Percentiles rank a stretch among this genome's conserved stretches.
Conservation (phyloP, 768 basidiomycete genomes). For the Leccinum fibrillosum region DNA sequence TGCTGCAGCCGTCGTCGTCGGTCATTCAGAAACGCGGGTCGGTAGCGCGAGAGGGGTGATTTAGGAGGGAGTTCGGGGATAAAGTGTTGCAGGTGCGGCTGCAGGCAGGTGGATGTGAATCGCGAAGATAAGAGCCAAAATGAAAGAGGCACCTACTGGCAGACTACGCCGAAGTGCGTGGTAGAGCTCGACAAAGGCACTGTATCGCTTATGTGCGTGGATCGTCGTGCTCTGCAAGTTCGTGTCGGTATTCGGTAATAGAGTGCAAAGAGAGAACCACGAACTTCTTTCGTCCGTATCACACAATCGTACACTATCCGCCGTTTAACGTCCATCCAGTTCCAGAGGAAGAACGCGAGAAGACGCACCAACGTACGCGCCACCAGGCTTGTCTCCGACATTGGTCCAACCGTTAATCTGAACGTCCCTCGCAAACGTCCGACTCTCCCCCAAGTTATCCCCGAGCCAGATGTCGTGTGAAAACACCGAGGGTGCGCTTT, state of each 20-base stretch:
- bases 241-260: not conserved
- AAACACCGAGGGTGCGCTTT: conserved; percentile 51
- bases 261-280: not conserved
- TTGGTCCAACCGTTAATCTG: conserved; percentile 67
- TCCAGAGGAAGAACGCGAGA: not conserved
- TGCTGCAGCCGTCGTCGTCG: conserved; percentile 58
- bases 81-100: conserved; percentile 44
- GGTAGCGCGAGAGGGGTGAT: conserved; percentile 61
- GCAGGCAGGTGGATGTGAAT: not conserved
- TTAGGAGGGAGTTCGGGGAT: conserved; percentile 68
- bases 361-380: conserved; percentile 60
- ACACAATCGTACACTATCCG: conserved; percentile 63
- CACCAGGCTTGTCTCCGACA: conserved; percentile 63
- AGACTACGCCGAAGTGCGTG: conserved; percentile 45
- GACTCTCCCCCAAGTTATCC: conserved; percentile 53
- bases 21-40: conserved; percentile 64
- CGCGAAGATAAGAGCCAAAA: not conserved
- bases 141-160: conserved; percentile 38
- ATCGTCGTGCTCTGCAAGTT: conserved; percentile 51
- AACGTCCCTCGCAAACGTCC: conserved; percentile 62
- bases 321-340: not conserved
- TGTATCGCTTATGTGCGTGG: conserved; percentile 66
- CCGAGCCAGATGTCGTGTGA: conserved; percentile 70
- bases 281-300: conserved; percentile 60
- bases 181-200: conserved; percentile 57